Conservation (phyloP, 331 rosid genomes). For the Acacia concinna region DNA sequence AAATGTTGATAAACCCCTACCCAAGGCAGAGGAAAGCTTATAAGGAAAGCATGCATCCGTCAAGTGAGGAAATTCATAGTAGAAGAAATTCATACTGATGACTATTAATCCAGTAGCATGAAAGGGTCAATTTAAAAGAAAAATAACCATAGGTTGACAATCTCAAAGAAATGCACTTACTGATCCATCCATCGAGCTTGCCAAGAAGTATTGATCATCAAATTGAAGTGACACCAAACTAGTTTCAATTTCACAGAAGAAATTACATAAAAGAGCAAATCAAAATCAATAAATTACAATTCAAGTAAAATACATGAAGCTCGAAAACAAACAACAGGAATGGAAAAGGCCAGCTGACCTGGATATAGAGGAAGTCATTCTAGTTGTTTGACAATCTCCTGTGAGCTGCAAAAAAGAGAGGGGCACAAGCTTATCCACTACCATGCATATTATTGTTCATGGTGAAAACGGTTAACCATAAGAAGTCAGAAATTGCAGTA, state of each 20-base stretch:
- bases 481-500: not conserved
- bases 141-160: not conserved
- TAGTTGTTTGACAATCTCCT: slow-evolving; percentile 58
- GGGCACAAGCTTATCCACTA: slow-evolving; percentile 23
- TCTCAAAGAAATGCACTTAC: slow-evolving; percentile 51
- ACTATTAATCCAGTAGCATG: not conserved
- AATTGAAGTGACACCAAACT: slow-evolving; percentile 79
- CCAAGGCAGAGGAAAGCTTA: not conserved
- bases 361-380: slow-evolving; percentile 83
- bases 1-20: not conserved
- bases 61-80: not conserved
- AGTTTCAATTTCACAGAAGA: slow-evolving; percentile 32
- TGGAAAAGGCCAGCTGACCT: slow-evolving; percentile 52
- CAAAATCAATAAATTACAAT: slow-evolving; percentile 12
- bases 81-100: slow-evolving; percentile 13
- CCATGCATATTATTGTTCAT: not conserved
- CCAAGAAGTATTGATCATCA: slow-evolving; percentile 83
- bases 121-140: slow-evolving; percentile 13
- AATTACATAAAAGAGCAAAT: slow-evolving; percentile 17
- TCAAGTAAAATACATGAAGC: not conserved
- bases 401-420: slow-evolving; percentile 50
- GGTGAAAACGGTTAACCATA: not conserved
- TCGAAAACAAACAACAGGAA: slow-evolving; percentile 11
- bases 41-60: not conserved
- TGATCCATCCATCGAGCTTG: slow-evolving; percentile 98